Evolutionary conservation across 495 filamentous ascomycete genomes (phyloP), one percentile per base, ranked within the genome.

Genomic region (Halenospora varia): DNA sequence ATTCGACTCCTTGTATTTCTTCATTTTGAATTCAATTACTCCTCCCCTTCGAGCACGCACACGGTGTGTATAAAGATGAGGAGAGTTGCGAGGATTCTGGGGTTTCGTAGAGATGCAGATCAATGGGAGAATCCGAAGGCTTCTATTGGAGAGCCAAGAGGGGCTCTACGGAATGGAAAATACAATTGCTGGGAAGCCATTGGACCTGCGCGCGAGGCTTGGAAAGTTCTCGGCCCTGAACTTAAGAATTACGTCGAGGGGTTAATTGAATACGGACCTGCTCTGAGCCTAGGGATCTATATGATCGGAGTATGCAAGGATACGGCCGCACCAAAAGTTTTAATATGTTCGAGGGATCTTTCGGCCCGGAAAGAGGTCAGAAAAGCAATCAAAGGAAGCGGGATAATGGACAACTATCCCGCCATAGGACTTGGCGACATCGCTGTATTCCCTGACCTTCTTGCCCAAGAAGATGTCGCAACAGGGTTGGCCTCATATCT

Each of bases 241-340:
- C 22, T 56, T 29, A 49, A 50, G 15, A 23, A 50, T n/a, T 56
- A 29, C 22, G 25, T 56, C 29, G 24, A 42, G 11, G 35, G 11
- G 17, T 23, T 24, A 10, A 47, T 40, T 24, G 25, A 49, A 25
- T 41, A 50, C 25, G 40, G 54, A 39, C 17, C 45, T n/a, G 40
- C 24, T 23, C 23, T 49, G 11, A 24, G 40, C 45, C 11, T 56
- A 25, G 25, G 25, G 2, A 40, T 56, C 10, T 56, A 56, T 25
- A 56, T 56, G 54, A 49, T 56, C 20, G 54, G 54, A 18, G 1
- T 10, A 10, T 24, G 2, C 23, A 46, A 56, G 40, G 54, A 56
- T 40, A 56, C 24, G 41, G 54, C 54, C 17, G 54, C 45, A 19
- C 54, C 54, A 18, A 35, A 35, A 46, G 35, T 56, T 11, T 42